Evolutionary conservation across 2,329 filamentous ascomycete genomes (phyloP).

Genomic region (Colletotrichum sp.): DNA sequence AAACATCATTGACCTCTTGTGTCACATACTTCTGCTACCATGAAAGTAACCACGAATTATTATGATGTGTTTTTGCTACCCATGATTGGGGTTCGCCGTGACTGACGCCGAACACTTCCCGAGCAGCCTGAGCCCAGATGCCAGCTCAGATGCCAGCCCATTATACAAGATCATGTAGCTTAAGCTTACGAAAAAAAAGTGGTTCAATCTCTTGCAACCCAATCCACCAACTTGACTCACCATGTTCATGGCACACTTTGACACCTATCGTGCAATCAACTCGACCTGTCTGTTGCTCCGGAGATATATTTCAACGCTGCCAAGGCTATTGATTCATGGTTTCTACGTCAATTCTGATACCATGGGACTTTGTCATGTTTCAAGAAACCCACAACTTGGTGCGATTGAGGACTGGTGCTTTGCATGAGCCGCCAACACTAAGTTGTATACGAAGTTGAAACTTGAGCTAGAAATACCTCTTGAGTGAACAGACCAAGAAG

Average conservation of each 20-base stretch:
- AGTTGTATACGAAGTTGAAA: background rate
- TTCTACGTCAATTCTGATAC: background rate
- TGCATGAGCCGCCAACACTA: background rate
- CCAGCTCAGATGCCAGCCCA: background rate
- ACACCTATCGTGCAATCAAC: background rate
- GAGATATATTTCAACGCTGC: background rate
- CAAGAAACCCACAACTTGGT: background rate
- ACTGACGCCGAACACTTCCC: background rate
- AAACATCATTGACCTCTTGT: background rate
- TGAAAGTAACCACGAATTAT: background rate
- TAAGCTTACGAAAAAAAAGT: background rate
- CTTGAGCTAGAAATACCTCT: background rate
- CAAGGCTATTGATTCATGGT: background rate
- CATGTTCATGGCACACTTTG: background rate
- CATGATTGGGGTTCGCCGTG: background rate
- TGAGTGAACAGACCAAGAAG: background rate
- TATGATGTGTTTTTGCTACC: background rate
- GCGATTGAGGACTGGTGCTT: background rate
- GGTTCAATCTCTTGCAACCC: background rate
- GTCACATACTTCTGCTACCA: background rate
- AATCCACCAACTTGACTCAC: background rate
- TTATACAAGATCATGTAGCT: background rate
- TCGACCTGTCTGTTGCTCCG: background rate
- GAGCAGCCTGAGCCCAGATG: background rate
- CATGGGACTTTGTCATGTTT: background rate